Evolutionary conservation across 225 moss, liverwort and hornwort genomes (phyloP).

Genomic region (Pseudoscleropodium purum): DNA sequence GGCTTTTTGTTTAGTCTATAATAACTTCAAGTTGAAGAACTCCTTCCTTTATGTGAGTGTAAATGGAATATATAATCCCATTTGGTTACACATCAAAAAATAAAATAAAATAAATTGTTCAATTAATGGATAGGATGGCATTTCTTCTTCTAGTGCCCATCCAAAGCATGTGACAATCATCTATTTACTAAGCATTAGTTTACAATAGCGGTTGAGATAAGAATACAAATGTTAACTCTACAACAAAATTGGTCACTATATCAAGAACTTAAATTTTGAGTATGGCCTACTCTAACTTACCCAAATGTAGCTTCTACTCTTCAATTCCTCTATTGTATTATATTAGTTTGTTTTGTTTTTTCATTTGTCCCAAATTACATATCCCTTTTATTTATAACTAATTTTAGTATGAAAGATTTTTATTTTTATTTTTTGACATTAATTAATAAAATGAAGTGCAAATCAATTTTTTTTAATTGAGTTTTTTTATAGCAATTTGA

Average conservation of each 20-base stretch:
- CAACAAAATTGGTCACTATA: not conserved
- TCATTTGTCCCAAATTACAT: not conserved
- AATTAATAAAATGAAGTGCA: not conserved
- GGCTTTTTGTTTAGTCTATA: too few relatives aligned
- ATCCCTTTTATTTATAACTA: not conserved
- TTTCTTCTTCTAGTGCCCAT: not conserved
- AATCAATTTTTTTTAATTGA: not conserved
- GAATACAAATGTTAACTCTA: not conserved
- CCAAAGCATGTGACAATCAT: not conserved
- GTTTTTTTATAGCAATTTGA: not conserved
- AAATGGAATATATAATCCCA: not conserved
- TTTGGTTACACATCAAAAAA: not conserved
- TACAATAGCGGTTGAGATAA: not conserved
- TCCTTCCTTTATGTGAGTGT: accelerated
- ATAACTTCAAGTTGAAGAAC: not conserved
- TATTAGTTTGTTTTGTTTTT: not conserved
- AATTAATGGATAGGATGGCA: not conserved
- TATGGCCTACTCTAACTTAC: accelerated
- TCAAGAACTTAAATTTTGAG: not conserved
- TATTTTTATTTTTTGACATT: not conserved
- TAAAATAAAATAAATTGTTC: not conserved
- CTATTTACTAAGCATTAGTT: not conserved
- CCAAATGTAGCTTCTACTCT: not conserved
- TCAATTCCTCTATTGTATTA: too few relatives aligned
- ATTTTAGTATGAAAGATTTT: not conserved